These are phyloP conservation scores for Mucor saturninus DNA, from an alignment of 371 early-diverging fungal genomes.

Conservation along the genomic window DNA sequence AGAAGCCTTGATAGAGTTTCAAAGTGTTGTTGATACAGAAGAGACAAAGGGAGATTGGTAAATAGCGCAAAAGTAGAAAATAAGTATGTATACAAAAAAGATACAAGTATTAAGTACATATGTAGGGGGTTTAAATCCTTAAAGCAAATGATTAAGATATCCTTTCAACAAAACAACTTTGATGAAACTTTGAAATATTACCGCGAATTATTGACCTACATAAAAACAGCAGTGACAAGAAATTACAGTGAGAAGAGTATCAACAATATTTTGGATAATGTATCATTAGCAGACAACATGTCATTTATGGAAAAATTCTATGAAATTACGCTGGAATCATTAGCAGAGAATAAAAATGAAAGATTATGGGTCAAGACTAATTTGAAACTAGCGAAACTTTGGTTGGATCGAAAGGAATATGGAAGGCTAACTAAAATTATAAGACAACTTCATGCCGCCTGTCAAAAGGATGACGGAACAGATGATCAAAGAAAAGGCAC, in stretches of 20 bases:
- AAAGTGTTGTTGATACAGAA: conserved; percentile 82
- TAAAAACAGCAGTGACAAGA: conserved; percentile 82
- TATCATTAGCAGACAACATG: conserved; percentile 77
- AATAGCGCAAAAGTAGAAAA: neutral
- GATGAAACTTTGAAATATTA: conserved; percentile 80
- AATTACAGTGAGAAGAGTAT: conserved; percentile 96
- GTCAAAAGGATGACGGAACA: conserved; percentile 83
- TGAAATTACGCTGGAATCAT: conserved; percentile 72
- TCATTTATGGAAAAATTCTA: conserved; percentile 86
- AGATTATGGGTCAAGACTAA: conserved; percentile 92
- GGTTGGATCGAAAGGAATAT: conserved; percentile 87
- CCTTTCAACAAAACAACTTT: conserved; percentile 69
- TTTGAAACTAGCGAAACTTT: conserved; percentile 87
- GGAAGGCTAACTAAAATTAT: conserved; percentile 75
- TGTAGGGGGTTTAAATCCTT: conserved; percentile 92
- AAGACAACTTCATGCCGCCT: conserved; percentile 72
- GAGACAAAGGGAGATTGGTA: conserved; percentile 87
- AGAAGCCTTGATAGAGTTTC: conserved; percentile 82
- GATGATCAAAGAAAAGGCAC: conserved; percentile 92
- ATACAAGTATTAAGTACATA: neutral
- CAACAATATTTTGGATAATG: conserved; percentile 91
- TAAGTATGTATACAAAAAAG: neutral
- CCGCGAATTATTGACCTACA: conserved; percentile 76
- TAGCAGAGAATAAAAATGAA: conserved; percentile 86
- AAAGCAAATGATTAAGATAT: conserved; percentile 93